Evolutionary conservation across 495 filamentous ascomycete species (phyloP).

Genomic region (Aspergillus biplanus): DNA sequence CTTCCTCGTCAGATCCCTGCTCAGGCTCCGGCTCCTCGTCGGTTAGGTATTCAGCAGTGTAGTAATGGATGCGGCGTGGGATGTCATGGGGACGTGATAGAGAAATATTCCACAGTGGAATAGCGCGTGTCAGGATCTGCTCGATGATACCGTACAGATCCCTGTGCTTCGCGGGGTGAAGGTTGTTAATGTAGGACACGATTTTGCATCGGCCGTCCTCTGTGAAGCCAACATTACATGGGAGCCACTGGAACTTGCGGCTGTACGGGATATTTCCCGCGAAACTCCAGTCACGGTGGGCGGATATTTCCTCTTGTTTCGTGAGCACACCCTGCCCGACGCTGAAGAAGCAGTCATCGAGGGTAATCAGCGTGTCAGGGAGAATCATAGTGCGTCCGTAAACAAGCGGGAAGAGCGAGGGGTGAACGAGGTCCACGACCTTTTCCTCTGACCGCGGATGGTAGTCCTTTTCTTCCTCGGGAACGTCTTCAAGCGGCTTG

Average conservation of each 20-base stretch:
- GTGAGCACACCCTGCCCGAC: constrained; percentile 1
- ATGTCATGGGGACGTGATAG: background rate
- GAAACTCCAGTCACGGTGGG: background rate
- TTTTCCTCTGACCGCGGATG: constrained; percentile 13
- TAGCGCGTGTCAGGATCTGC: constrained; percentile 42
- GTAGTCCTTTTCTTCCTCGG: constrained; percentile 3
- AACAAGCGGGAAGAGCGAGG: constrained; percentile 17
- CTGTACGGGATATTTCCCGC: background rate
- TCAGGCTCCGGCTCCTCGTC: background rate
- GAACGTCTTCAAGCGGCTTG: constrained; percentile 11
- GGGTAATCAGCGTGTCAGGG: background rate
- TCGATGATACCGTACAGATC: constrained; percentile 53
- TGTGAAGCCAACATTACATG: constrained; percentile 52
- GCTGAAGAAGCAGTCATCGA: constrained; percentile 2
- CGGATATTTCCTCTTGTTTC: background rate
- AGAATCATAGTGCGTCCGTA: constrained; percentile 6
- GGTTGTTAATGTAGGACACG: constrained; percentile 61
- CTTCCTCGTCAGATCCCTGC: no score
- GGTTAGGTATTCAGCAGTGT: background rate
- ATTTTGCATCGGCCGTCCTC: constrained; percentile 33
- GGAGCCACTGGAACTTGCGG: constrained; percentile 60
- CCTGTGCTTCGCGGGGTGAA: constrained; percentile 52
- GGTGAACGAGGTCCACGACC: constrained; percentile 19
- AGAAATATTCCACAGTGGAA: constrained; percentile 50
- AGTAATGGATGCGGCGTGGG: background rate